Base-by-base conservation (phyloP, 106 monocot genomes). In the Dendrobium chrysotoxum region DNA sequence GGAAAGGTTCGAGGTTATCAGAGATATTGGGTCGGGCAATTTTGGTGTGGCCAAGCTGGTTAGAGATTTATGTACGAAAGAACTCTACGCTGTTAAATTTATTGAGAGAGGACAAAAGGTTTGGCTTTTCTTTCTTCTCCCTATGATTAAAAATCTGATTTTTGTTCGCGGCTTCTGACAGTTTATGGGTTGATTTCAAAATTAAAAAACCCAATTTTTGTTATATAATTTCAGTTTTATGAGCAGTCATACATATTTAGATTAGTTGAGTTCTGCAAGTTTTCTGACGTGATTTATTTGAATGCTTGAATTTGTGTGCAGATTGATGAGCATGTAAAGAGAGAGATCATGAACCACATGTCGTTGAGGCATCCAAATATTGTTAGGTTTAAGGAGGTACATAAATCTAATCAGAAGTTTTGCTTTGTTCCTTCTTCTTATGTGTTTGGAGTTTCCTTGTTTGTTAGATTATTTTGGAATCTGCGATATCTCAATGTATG, bases 311-410 rank as follows among this genome's bases (percentile, higher is more conserved):
- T 81, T 40, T 40, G 38, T 35, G n/a, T 26, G 65, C 85, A 93
- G 93, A 90, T 93, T 81, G 90, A 93, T 79, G 93, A 93, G 85
- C 82, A 93, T 84, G 93, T 90, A 13, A 86, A 85, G 81, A 88
- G 93, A 25, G 93, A 93, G 83, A 93, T 93, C 80, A 90, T 93
- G 83, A 90, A 93, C 47, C 90, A 92, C 44, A 90, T 82, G 73
- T 86, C 90, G 41, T 75, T 92, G 74, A 87, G 53, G 31, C 90
- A 90, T 84, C 86, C 87, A 2, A 86, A 91, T 75, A 91, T 91
- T 47, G 61, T 92, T 28, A 84, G 90, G 73, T 93, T 93, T 81
- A 93, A 93, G 77, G 93, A 93, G 90, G 93, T 90, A 81, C 71
- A 16, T 13, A 17, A 31, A 71, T 71, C 71, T 31, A 12, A 38